Evolutionary conservation across 345 rosid species (phyloP).

Genomic region (Microthlaspi erraticum): DNA sequence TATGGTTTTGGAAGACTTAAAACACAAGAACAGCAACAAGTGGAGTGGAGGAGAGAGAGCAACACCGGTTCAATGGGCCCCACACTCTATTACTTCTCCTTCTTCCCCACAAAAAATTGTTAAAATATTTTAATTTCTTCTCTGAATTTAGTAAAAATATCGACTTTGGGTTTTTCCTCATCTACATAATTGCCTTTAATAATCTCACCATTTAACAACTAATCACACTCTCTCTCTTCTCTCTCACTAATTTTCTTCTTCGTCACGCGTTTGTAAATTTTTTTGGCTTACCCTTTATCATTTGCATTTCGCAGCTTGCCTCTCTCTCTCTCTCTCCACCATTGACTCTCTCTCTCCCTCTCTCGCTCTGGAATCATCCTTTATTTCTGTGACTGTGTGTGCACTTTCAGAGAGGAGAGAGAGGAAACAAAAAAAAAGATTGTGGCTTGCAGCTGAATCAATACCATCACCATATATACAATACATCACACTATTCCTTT

Average conservation of each 20-base stretch:
- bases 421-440: background rate
- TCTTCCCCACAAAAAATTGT: background rate
- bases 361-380: slow-evolving; percentile 42
- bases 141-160: slow-evolving; percentile 27
- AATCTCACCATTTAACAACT: slow-evolving; percentile 41
- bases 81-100: slow-evolving; percentile 14
- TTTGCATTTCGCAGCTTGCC: slow-evolving; percentile 24
- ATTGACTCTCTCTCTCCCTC: slow-evolving; percentile 28
- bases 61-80: slow-evolving; percentile 38
- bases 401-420: slow-evolving; percentile 40
- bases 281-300: slow-evolving; percentile 32
- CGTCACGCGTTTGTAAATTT: slow-evolving; percentile 47
- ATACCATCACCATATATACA: slow-evolving; percentile 32
- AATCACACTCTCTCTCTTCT: slow-evolving; percentile 35
- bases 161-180: slow-evolving; percentile 28
- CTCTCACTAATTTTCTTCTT: slow-evolving; percentile 44
- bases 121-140: background rate
- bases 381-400: slow-evolving; percentile 44
- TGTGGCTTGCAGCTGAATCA: slow-evolving; percentile 54
- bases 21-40: slow-evolving; percentile 19
- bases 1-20: slow-evolving; percentile 13
- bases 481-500: slow-evolving; percentile 28
- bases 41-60: slow-evolving; percentile 27
- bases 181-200: slow-evolving; percentile 37
- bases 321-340: slow-evolving; percentile 38